These are phyloP conservation scores for Wickerhamomyces queroliae DNA, from an alignment of 805 yeast genomes.

Conservation along the genomic window DNA sequence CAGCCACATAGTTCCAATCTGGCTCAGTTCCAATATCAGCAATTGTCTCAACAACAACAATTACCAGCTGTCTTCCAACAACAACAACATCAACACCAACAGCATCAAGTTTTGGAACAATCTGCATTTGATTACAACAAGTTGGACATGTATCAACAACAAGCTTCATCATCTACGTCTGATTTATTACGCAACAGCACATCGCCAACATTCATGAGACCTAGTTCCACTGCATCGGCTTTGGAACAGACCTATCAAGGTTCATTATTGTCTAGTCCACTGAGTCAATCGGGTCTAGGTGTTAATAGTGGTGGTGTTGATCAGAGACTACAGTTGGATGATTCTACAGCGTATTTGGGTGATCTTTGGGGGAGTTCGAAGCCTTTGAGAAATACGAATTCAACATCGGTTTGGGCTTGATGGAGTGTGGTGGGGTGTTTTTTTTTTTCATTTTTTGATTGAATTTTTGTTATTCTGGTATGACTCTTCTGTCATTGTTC, in stretches of 20 bases:
- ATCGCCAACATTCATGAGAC: conserved; percentile 14
- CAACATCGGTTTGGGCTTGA: conserved; percentile 25
- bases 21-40: not conserved
- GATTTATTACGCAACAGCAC: too few species aligned
- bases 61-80: not conserved
- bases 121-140: too few species aligned
- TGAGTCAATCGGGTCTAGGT: conserved; percentile 6
- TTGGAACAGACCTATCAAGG: conserved; percentile 11
- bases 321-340: conserved; percentile 14
- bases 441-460: not conserved
- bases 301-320: conserved; percentile 7
- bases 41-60: conserved; percentile 1
- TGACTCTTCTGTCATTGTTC: not conserved
- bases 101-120: too few species aligned
- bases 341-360: conserved; percentile 15
- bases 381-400: conserved; percentile 13
- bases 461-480: not conserved
- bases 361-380: conserved; percentile 23
- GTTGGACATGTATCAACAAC: too few species aligned
- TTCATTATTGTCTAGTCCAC: conserved; percentile 13
- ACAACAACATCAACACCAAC: conserved; percentile 3
- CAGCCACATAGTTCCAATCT: not conserved
- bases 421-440: not conserved
- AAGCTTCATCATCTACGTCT: not conserved
- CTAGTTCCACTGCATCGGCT: conserved; percentile 13